Evolutionary conservation across 805 yeast genomes (phyloP).

Genomic region (Suhomyces pyralidae): DNA sequence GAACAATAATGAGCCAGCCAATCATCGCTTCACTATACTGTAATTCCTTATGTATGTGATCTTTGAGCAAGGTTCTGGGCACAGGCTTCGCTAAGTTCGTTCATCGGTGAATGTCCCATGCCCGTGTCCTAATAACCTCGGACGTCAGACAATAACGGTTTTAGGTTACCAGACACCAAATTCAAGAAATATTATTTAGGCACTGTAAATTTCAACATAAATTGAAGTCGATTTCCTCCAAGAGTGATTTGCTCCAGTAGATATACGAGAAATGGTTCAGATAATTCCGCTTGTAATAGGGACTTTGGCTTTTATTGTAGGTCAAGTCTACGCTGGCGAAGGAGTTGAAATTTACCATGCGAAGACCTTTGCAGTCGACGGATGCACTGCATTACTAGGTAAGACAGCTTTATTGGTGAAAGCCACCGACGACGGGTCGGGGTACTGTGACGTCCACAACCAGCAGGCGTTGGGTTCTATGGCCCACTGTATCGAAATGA

Average conservation of each 20-base stretch:
- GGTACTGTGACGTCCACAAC: slow-evolving; percentile 31
- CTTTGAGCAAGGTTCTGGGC: not conserved
- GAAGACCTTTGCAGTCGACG: slow-evolving; percentile 22
- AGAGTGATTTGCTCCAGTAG: no score
- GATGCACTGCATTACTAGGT: slow-evolving; percentile 23
- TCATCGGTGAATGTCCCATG: not conserved
- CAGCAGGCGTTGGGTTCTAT: slow-evolving; percentile 40
- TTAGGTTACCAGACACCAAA: not conserved
- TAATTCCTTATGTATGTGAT: not conserved
- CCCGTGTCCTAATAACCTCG: not conserved
- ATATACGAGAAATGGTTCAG: not conserved
- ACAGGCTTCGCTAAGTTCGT: not conserved
- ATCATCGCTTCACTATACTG: not conserved
- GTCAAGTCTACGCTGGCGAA: not conserved
- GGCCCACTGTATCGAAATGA: slow-evolving; percentile 30
- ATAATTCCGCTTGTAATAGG: not conserved
- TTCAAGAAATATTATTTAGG: not conserved
- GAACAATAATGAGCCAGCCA: not conserved
- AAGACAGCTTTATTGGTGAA: slow-evolving; percentile 26
- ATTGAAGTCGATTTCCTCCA: not conserved
- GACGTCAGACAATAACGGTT: not conserved
- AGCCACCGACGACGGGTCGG: slow-evolving; percentile 20
- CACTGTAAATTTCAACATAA: not conserved
- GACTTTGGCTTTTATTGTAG: not conserved
- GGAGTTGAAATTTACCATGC: slow-evolving; percentile 17